phyloP scores from a whole-genome alignment of 139 green algal species.

The Diplosphaera chodatii region DNA sequence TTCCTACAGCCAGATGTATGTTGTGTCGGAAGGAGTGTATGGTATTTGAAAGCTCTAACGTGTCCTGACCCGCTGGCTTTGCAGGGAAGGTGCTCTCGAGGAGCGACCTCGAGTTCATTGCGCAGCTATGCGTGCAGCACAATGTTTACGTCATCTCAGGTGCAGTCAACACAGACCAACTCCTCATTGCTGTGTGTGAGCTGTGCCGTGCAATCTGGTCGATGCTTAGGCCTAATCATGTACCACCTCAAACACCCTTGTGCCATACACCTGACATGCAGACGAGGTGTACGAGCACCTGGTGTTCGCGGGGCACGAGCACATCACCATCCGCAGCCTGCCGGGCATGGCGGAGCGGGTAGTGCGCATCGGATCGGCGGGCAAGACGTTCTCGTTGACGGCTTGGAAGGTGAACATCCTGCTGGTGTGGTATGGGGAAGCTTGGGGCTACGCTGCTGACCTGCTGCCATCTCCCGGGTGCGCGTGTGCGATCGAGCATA shows the following conservation, averaged over 20 bases:
- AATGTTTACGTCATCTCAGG: slow-evolving; percentile 32
- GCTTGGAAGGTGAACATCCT: slow-evolving; percentile 65
- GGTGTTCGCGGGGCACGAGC: slow-evolving; percentile 45
- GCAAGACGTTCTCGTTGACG: slow-evolving; percentile 84
- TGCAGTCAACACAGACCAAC: too few species aligned
- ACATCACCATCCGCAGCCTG: slow-evolving; percentile 52
- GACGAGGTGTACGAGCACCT: slow-evolving; percentile 59
- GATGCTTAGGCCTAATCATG: too few species aligned
- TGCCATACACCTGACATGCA: neutral
- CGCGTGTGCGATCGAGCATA: too few species aligned
- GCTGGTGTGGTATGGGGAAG: too few species aligned
- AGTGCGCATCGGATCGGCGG: slow-evolving; percentile 65
- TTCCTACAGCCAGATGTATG: too few species aligned
- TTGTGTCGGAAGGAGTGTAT: too few species aligned
- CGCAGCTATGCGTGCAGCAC: slow-evolving; percentile 48
- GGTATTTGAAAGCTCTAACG: too few species aligned
- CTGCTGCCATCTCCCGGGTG: too few species aligned
- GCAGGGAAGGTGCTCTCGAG: slow-evolving; percentile 55
- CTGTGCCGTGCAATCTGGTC: too few species aligned
- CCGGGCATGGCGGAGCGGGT: slow-evolving; percentile 59
- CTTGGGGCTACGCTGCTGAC: too few species aligned
- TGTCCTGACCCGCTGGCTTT: neutral
- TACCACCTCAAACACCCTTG: too few species aligned
- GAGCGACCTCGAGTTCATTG: slow-evolving; percentile 61
- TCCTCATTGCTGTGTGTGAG: too few species aligned